These are phyloP conservation scores for Noccaea bulbosa DNA, from an alignment of 345 rosid species.

Conservation along the genomic window DNA sequence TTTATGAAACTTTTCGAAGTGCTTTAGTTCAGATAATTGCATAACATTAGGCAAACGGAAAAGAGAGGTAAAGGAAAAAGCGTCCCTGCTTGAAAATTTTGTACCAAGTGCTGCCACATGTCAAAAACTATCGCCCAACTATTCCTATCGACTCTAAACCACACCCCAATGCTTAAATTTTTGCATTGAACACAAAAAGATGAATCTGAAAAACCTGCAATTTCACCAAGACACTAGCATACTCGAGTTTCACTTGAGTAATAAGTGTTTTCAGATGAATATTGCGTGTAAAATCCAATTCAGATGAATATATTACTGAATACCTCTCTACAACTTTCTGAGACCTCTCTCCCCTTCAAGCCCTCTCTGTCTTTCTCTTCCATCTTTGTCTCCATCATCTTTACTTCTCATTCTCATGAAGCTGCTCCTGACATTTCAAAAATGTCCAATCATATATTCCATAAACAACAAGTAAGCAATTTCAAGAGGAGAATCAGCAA, in stretches of 20 bases:
- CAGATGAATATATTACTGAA: too few species aligned
- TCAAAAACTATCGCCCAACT: neutral
- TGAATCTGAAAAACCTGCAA: conserved; percentile 5
- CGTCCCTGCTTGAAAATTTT: too few species aligned
- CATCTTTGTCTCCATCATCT: too few species aligned
- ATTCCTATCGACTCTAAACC: conserved; percentile 12
- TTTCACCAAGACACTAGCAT: conserved; percentile 22
- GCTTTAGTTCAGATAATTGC: neutral
- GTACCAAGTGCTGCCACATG: conserved; percentile 17
- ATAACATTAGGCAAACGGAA: conserved; percentile 1
- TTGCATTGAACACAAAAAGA: neutral
- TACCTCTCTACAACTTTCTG: too few species aligned
- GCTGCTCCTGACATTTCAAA: too few species aligned
- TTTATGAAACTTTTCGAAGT: conserved; percentile 5
- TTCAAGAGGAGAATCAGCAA: too few species aligned
- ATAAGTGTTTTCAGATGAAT: neutral
- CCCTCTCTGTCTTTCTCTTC: too few species aligned
- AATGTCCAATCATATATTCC: too few species aligned
- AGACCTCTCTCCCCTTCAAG: too few species aligned
- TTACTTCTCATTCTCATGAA: too few species aligned
- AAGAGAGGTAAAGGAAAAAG: neutral
- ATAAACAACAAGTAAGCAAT: too few species aligned
- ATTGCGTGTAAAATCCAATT: conserved; percentile 5
- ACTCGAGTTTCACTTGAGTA: conserved; percentile 7
- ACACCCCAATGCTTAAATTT: neutral